Conservation (phyloP, 2,329 filamentous ascomycete genomes). For the Alternaria rosae region DNA sequence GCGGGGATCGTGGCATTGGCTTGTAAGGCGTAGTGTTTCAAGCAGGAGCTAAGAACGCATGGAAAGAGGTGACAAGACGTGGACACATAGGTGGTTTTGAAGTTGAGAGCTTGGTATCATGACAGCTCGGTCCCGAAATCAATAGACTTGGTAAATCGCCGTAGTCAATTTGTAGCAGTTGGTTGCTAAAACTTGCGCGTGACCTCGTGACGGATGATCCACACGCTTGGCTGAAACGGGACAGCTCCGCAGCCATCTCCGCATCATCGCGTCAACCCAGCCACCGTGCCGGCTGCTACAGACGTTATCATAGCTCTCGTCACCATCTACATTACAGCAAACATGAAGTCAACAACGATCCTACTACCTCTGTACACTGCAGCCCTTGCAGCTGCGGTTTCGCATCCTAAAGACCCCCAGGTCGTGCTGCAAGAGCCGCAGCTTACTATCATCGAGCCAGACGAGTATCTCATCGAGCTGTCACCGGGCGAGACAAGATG, state of each 20-base stretch:
- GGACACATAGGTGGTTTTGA: no score
- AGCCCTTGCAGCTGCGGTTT: conserved; percentile 36
- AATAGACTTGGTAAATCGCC: no score
- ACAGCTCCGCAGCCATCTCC: conserved; percentile 14
- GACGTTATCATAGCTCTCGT: background rate
- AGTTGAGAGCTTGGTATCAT: no score
- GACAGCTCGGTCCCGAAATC: no score
- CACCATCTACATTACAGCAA: conserved; percentile 14
- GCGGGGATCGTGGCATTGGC: background rate
- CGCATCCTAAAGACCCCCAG: conserved; percentile 37
- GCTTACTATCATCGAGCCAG: conserved; percentile 37
- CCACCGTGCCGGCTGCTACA: conserved; percentile 17
- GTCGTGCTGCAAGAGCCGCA: conserved; percentile 40
- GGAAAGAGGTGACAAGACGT: no score
- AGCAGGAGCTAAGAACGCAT: background rate
- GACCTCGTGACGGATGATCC: conserved; percentile 15
- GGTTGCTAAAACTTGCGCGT: no score
- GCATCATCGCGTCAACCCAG: conserved; percentile 14
- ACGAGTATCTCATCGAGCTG: conserved; percentile 74
- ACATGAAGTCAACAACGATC: conserved; percentile 46
- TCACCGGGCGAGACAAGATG: conserved; percentile 82
- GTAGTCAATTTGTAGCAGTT: no score
- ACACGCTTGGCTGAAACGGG: conserved; percentile 7
- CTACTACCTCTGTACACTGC: conserved; percentile 44
- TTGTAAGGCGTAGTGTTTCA: background rate